Conservation (phyloP, 2,329 filamentous ascomycete species). For the Rhynchosporium agropyri region DNA sequence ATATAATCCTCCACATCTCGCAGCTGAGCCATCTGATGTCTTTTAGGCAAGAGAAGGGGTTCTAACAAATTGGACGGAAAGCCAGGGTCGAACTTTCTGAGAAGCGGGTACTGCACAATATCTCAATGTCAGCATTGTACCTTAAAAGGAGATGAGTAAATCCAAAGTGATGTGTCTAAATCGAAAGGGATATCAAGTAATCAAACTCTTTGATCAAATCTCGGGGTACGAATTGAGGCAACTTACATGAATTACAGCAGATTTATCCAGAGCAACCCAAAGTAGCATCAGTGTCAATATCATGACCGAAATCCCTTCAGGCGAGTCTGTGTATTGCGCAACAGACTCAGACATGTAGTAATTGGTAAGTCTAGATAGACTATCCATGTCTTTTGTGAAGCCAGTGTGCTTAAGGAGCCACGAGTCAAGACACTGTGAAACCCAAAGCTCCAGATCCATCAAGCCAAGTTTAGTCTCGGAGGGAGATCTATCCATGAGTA, state of each 20-base stretch:
- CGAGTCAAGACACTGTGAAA: conserved; percentile 15
- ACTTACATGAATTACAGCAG: conserved; percentile 41
- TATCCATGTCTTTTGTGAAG: neutral
- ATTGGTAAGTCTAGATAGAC: conserved; percentile 13
- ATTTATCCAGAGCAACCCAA: conserved; percentile 60
- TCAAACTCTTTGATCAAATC: neutral
- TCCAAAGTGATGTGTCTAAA: neutral
- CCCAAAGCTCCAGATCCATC: conserved; percentile 25
- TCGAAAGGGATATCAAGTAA: neutral
- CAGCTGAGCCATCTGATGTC: conserved; percentile 51
- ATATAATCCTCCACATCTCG: conserved; percentile 52
- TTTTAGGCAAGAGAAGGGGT: conserved; percentile 49
- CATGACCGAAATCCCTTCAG: conserved; percentile 56
- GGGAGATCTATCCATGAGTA: neutral
- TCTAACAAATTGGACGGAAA: conserved; percentile 47
- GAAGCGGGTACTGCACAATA: conserved; percentile 41
- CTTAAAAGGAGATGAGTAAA: neutral
- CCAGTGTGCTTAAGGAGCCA: conserved; percentile 16
- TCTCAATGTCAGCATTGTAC: neutral
- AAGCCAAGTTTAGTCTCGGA: conserved; percentile 10
- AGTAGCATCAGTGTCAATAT: conserved; percentile 58
- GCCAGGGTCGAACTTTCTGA: conserved; percentile 52
- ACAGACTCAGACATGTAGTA: conserved; percentile 43
- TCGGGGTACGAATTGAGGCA: neutral
- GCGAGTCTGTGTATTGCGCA: conserved; percentile 45